Evolutionary conservation across 1,284 basidiomycete species (phyloP), one percentile per base, ranked within the genome.

Genomic region (Papiliotrema fonsecae): DNA sequence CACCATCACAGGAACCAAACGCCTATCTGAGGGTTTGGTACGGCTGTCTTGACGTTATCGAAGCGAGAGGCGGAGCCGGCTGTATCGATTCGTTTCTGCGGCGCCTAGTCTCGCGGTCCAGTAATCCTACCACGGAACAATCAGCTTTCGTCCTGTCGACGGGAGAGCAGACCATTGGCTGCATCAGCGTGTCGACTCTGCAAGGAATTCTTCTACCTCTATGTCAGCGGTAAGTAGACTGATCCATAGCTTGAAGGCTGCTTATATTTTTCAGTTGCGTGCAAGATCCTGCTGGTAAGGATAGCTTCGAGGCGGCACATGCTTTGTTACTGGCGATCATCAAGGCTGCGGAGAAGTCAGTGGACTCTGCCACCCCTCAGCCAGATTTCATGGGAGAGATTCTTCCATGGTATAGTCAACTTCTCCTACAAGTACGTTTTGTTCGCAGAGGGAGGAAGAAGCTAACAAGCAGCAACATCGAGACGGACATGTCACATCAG

Each of bases 241-340:
- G 7, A 25, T 6, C n/a, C n/a, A n/a, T n/a, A n/a, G n/a, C n/a
- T n/a, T n/a, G n/a, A n/a, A n/a, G n/a, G n/a, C n/a, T n/a, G n/a
- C 18, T 39, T 6, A 25, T 7, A 22, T n/a, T n/a, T n/a, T n/a
- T n/a, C 19, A 69, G 67, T n/a, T 56, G 62, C 39, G 45, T 64
- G 14, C 42, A 52, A 3, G 42, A 50, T 22, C 52, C 61, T 1
- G 42, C 50, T 21, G 53, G 61, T 42, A 45, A 48, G 31, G 21
- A 57, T 1, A 60, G 54, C 40, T 70, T 69, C 42, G 61, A 69
- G 35, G 61, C 65, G 25, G 60, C 69, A 13, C 61, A 65, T 48
- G 57, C 62, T 0, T 58, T 66, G 41, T 32, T 67, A 3, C 47
- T 67, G 1, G 54, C 61, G 1, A 42, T 65, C 0, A 42, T 68